Percentiles rank a stretch among this genome's conserved stretches.
Evolutionary conservation across 352 stramenopile genomes (phyloP).

Genomic region (Phytopythium oedochilum): DNA sequence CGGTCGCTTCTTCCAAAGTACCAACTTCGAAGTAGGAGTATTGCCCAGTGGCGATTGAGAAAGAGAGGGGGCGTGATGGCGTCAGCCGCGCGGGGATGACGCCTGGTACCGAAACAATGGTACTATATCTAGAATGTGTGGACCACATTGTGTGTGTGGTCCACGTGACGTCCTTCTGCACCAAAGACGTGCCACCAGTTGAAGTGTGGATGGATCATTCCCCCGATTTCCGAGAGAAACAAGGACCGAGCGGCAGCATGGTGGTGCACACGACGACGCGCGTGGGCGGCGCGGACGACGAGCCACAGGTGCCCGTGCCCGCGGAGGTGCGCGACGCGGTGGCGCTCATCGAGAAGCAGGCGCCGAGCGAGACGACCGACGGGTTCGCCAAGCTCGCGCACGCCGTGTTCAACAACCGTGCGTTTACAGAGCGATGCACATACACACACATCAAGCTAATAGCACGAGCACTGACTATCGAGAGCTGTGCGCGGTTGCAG

Average conservation of each 20-base stretch:
- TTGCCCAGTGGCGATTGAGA: neutral
- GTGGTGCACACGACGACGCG: slow-evolving; percentile 45
- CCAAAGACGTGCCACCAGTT: neutral
- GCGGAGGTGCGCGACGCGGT: slow-evolving; percentile 57
- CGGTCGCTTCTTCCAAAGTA: too few relatives aligned
- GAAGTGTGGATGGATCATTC: neutral
- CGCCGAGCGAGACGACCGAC: slow-evolving; percentile 44
- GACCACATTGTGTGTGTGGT: neutral
- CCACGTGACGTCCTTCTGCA: neutral
- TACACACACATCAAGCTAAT: too few relatives aligned
- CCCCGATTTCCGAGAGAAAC: too few relatives aligned
- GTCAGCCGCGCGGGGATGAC: neutral
- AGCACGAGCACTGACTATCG: neutral
- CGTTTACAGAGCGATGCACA: slow-evolving; percentile 1
- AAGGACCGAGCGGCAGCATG: too few relatives aligned
- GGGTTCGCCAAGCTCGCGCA: slow-evolving; percentile 70
- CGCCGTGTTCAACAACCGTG: slow-evolving; percentile 77
- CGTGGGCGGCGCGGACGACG: slow-evolving; percentile 35
- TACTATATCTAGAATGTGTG: neutral
- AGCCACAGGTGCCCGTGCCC: slow-evolving; percentile 28
- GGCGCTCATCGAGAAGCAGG: slow-evolving; percentile 47
- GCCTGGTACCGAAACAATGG: slow-evolving; percentile 1
- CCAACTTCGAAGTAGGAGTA: too few relatives aligned
- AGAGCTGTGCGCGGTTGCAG: slow-evolving; percentile 12
- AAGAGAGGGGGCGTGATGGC: neutral